Evolutionary conservation across 2,329 filamentous ascomycete species (phyloP).

Genomic region (Alternaria tenuissima): DNA sequence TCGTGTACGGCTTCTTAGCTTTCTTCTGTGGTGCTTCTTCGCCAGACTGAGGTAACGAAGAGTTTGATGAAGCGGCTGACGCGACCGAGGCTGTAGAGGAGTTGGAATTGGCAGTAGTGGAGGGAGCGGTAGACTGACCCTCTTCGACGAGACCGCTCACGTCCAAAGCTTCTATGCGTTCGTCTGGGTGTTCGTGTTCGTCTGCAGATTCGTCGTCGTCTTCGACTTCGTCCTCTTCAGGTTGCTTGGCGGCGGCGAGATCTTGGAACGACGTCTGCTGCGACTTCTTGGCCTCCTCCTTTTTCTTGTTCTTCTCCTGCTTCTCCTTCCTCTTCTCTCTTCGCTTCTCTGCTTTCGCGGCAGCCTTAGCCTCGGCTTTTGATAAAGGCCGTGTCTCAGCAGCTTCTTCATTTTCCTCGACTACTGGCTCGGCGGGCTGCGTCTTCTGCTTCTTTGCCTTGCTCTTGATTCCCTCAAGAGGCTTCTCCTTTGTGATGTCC

Average conservation of each 20-base stretch:
- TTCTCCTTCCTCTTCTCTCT: slow-evolving; percentile 58
- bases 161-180: slow-evolving; percentile 46
- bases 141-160: slow-evolving; percentile 50
- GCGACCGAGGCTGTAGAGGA: slow-evolving; percentile 53
- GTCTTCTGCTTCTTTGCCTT: slow-evolving; percentile 56
- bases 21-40: slow-evolving; percentile 36
- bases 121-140: slow-evolving; percentile 44
- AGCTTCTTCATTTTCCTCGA: slow-evolving; percentile 49
- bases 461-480: slow-evolving; percentile 49
- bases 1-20: slow-evolving; percentile 42
- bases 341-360: slow-evolving; percentile 56
- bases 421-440: slow-evolving; percentile 29
- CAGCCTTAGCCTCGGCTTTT: slow-evolving; percentile 51
- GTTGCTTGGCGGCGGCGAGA: slow-evolving; percentile 30
- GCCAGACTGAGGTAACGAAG: slow-evolving; percentile 53
- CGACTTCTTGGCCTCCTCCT: slow-evolving; percentile 41
- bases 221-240: slow-evolving; percentile 36
- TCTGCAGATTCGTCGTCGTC: slow-evolving; percentile 32
- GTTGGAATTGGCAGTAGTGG: slow-evolving; percentile 45
- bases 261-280: slow-evolving; percentile 41
- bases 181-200: slow-evolving; percentile 38
- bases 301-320: slow-evolving; percentile 51
- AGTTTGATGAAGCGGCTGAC: slow-evolving; percentile 57
- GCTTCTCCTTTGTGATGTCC: slow-evolving; percentile 49
- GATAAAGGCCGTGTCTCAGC: slow-evolving; percentile 50